Percentiles rank a stretch among this genome's conserved stretches.
phyloP scores from a whole-genome alignment of 306 rosid genomes.

The Sechiopsis laciniata region DNA sequence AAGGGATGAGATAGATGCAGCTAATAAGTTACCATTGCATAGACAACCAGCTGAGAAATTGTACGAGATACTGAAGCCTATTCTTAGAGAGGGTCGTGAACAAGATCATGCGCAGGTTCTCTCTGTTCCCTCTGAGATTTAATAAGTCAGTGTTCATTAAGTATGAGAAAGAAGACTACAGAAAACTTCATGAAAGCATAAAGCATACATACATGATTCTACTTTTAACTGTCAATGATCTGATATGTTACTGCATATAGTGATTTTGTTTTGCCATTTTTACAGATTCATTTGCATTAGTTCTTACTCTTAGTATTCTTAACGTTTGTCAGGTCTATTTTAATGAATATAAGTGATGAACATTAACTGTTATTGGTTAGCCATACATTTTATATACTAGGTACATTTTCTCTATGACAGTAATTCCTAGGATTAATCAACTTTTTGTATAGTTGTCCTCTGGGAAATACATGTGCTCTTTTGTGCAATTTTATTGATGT shows the following conservation, averaged over 20 bases:
- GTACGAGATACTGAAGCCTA: conserved; percentile 46
- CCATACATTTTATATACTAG: neutral
- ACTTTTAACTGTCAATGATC: neutral
- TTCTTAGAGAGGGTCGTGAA: conserved; percentile 28
- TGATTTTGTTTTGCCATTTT: neutral
- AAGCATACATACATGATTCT: neutral
- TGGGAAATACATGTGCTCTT: neutral
- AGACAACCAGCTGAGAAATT: conserved; percentile 44
- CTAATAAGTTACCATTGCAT: conserved; percentile 32
- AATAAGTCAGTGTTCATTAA: neutral
- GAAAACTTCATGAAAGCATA: conserved; percentile 12
- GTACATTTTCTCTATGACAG: neutral
- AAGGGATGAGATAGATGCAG: conserved; percentile 23
- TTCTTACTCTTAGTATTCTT: neutral
- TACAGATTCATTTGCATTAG: neutral
- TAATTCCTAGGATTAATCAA: neutral
- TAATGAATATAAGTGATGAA: neutral
- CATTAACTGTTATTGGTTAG: neutral
- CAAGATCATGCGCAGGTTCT: conserved; percentile 49
- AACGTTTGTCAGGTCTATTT: neutral
- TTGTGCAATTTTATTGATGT: neutral
- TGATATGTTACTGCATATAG: neutral
- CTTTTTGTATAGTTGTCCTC: neutral
- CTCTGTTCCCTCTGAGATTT: conserved; percentile 18
- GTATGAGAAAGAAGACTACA: conserved; percentile 6